A percentile compares a stretch with the other conserved stretches of the same genome.
Conservation (phyloP, 352 stramenopile genomes). For the Phytopythium sindhum region DNA sequence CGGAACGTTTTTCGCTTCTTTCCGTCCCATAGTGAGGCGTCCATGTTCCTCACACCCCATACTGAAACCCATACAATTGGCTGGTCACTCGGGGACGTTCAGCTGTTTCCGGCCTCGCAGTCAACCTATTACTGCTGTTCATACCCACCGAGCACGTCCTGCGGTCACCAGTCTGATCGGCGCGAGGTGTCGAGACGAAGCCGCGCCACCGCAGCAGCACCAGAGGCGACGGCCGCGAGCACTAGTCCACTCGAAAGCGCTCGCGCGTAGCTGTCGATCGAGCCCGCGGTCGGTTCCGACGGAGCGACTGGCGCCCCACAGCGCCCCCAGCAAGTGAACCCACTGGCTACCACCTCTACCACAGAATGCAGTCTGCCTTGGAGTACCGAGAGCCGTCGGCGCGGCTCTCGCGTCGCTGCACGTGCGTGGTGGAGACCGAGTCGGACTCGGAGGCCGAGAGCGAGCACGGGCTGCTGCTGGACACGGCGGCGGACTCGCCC, state of each 20-base stretch:
- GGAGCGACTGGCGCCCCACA: neutral
- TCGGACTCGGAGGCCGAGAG: conserved; percentile 69
- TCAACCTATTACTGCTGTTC: conserved; percentile 3
- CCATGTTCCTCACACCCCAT: neutral
- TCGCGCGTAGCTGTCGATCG: neutral
- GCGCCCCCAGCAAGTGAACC: neutral
- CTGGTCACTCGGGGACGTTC: neutral
- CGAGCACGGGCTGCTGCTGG: conserved; percentile 12
- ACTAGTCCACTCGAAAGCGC: neutral
- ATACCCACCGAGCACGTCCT: neutral
- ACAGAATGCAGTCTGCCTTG: neutral
- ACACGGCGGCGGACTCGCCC: neutral
- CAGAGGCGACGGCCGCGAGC: neutral
- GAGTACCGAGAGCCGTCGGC: conserved; percentile 2
- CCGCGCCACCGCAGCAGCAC: neutral
- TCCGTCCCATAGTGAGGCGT: neutral
- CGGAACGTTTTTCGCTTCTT: conserved; percentile 3
- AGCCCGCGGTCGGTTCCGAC: neutral
- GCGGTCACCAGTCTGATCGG: neutral
- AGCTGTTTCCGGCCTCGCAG: conserved; percentile 1
- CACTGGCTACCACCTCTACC: neutral
- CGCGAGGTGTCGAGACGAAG: neutral
- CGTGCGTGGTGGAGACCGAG: conserved; percentile 64
- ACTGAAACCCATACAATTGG: neutral
- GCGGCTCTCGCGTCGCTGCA: conserved; percentile 53